Conservation (phyloP, 306 rosid species). For the Fragaria nilgerrensis region DNA sequence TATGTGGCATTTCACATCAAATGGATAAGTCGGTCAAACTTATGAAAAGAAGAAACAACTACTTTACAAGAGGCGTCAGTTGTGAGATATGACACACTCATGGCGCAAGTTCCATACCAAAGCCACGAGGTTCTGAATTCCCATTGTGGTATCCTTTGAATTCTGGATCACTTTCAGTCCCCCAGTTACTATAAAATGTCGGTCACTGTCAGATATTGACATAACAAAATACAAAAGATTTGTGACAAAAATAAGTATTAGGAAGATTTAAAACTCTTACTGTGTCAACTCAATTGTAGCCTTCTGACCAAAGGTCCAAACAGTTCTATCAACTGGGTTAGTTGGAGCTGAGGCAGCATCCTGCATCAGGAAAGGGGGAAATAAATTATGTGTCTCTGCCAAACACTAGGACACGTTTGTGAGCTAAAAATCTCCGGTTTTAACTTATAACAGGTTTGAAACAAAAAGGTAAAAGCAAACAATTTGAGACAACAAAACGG, state of each 20-base stretch:
- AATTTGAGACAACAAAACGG: not conserved
- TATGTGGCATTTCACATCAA: not conserved
- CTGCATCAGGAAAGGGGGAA: conserved; percentile 35
- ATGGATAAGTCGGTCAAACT: not conserved
- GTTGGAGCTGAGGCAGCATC: conserved; percentile 59
- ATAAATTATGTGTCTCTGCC: conserved; percentile 1
- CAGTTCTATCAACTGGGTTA: conserved; percentile 65
- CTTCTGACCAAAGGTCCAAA: conserved; percentile 84
- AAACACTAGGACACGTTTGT: not conserved
- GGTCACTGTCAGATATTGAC: conserved; percentile 28
- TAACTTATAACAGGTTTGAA: not conserved
- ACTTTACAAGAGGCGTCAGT: not conserved
- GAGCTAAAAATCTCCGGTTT: not conserved
- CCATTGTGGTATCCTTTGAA: conserved; percentile 99
- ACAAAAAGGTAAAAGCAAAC: not conserved
- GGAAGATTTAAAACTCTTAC: conserved; percentile 39
- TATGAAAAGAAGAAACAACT: not conserved
- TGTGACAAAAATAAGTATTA: not conserved
- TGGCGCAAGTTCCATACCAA: conserved; percentile 42
- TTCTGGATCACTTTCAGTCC: conserved; percentile 93
- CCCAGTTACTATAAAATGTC: conserved; percentile 76
- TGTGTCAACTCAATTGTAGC: conserved; percentile 94
- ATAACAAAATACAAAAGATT: not conserved
- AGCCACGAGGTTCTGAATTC: conserved; percentile 95
- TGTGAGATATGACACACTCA: not conserved